Base-by-base conservation (phyloP, 2,329 filamentous ascomycete species). In the Mycosphaerella sp. region DNA sequence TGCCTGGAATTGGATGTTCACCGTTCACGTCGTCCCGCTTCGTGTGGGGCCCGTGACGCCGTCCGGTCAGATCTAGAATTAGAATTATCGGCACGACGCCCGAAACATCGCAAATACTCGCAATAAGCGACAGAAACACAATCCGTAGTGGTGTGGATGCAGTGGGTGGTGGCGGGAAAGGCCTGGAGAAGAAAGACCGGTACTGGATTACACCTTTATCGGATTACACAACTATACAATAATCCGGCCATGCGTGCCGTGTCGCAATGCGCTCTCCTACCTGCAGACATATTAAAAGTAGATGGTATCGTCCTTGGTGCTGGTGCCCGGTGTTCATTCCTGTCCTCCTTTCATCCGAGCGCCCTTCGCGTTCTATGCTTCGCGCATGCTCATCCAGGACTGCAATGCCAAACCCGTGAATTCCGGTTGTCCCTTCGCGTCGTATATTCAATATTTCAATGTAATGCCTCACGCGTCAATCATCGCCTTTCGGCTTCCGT, bases 251-350 rank as follows among this genome's bases (percentile, higher is more conserved):
- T 34, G 30, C 43, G 14, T 17, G 16, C 45, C 9, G 21, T 25
- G 21, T 25, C 37, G 45, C 36, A 30, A 48, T 30, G 45, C 36
- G 37, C 28, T 18, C 17, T 27, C 18, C 36, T 41, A 48, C 34
- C 37, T 41, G 32, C 14, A 13, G 34, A 48, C 45, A 48, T 21
- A 48, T 48, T 10, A 40, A 28, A 48, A 34, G 17, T 37, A 48
- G 18, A 41, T 48, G 45, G 45, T 48, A 48, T 48, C 45, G 27
- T 48, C 9, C 36, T 30, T 25, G 16, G 16, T 41, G 6, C 16
- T 41, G 16, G 12, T 21, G 39, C 39, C 39, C 39, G 12, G 16
- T 41, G 4, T 18, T 21, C 39, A 10, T 18, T 21, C 39, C 6
- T 13, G 9, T 9, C 17, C 17, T 41, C 37, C 37, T 12, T 12